Base-by-base conservation (phyloP, 163 green algal genomes). In the Coccomyxa subellipsoidea region DNA sequence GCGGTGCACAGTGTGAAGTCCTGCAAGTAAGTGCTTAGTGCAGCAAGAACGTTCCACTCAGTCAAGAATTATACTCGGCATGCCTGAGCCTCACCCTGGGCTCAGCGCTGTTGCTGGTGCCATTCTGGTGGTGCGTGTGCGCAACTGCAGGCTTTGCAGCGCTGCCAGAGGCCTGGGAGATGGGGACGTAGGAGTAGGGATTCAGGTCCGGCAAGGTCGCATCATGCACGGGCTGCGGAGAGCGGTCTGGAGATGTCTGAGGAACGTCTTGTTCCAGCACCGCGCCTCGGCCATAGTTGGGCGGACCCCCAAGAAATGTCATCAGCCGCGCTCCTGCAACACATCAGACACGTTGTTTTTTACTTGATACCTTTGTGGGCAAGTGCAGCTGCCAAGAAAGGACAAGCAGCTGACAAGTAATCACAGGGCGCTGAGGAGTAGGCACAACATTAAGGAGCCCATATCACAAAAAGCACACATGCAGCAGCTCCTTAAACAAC, bases 281-380 rank as follows among this genome's bases (percentile, higher is more conserved):
- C 18, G 78, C 79, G 23, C 92, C 92, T 7, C 81, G 59, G 0
- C 88, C 92, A 31, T 81, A 38, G 69, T 90, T 88, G 37, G 92
- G 90, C 18, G 90, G 83, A 0, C 92, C 92, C 31, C 84, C 81
- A 32, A 95, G 81, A 79, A 96, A 95, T 2, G 87, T 78, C 78
- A 94, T 66, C 70, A 95, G 53, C n/a, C 92, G 81, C 82, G 78
- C 80, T 2, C 85, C 78, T 85, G 75, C 27, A 75, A 18, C 47
- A 59, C 47, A 1, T 5, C 47, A 59, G n/a, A n/a, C n/a, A n/a
- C n/a, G n/a, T n/a, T n/a, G n/a, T n/a, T n/a, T n/a, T n/a, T n/a
- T n/a, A n/a, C n/a, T n/a, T n/a, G n/a, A n/a, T n/a, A n/a, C n/a
- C n/a, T n/a, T n/a, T n/a, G n/a, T n/a, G n/a, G n/a, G n/a, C n/a